Percentiles rank a stretch among this genome's conserved stretches.
Evolutionary conservation across 192 early-diverging fungal genomes (phyloP).

Genomic region (Entomortierella beljakovae): DNA sequence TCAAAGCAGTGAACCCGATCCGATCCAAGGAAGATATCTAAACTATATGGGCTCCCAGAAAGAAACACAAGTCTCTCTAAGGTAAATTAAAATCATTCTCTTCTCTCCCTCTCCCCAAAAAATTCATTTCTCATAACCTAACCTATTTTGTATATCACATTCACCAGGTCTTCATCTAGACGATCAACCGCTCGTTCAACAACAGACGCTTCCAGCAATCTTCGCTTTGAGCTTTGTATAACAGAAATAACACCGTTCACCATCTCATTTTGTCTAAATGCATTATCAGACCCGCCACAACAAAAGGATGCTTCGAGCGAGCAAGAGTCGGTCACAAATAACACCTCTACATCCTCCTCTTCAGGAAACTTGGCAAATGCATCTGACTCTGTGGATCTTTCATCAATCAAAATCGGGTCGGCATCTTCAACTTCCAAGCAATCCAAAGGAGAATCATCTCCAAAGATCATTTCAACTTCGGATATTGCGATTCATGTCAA

Average conservation of each 20-base stretch:
- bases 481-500: conserved; percentile 53
- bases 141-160: not conserved
- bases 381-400: conserved; percentile 34
- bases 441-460: conserved; percentile 18
- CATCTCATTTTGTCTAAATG: conserved; percentile 46
- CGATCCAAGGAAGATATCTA: conserved; percentile 39
- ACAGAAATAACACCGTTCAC: conserved; percentile 52
- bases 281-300: conserved; percentile 23
- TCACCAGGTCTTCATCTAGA: conserved; percentile 3
- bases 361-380: not conserved
- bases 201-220: conserved; percentile 15
- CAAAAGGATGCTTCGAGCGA: not conserved
- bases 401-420: conserved; percentile 42
- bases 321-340: conserved; percentile 4
- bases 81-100: conserved; percentile 8
- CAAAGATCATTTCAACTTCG: conserved; percentile 48
- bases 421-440: conserved; percentile 3
- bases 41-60: conserved; percentile 45
- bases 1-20: conserved; percentile 48
- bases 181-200: conserved; percentile 22
- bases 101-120: not conserved
- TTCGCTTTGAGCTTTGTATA: conserved; percentile 51
- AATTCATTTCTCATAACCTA: not conserved
- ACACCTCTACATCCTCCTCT: not conserved
- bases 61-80: conserved; percentile 33